Base-by-base conservation (phyloP, 306 rosid species). In the Senna tora region DNA sequence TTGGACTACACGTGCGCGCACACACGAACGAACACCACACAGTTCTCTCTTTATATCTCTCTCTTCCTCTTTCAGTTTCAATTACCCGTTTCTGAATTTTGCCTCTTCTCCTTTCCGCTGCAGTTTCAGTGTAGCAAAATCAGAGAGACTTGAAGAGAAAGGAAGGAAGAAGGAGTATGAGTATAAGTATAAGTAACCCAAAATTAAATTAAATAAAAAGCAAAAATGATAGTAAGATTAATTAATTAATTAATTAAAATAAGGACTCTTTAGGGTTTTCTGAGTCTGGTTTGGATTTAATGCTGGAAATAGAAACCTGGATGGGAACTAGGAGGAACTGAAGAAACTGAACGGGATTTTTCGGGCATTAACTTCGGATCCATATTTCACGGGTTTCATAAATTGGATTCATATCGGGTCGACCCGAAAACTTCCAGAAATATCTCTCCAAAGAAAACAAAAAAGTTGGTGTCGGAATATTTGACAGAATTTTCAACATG, bases 31-130 rank as follows among this genome's bases (percentile, higher is more conserved):
- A 34, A 34, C 28, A 34, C 75, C 71, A 67, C 34, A 67, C 49
- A 47, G 16, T 30, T 50, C 33, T 0, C 45, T 5, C 36, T 34
- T 4, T 45, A 2, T 15, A 16, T 14, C n/a, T 9, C 67, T n/a
- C 56, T 13, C 43, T 39, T 17, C 46, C 49, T 5, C 19, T 62
- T 16, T 71, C 14, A 32, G 15, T 59, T 12, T 59, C 21, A 57
- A 41, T 70, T 69, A 46, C 9, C 56, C 39, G 72, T 50, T 67
- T 58, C 72, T 32, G 38, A 57, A 45, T 53, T 67, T 64, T 39
- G 75, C 76, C 67, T 69, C 87, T 33, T 21, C 59, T 32, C 45
- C 69, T 39, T 56, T 69, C 67, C 45, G 66, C 75, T 25, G 65
- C 71, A 14, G 71, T 59, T 20, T 6, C 67, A 2, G 51, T 21